Percentiles rank a stretch among this genome's conserved stretches.
phyloP scores from a whole-genome alignment of 257 asterid species.

The Capsicum baccatum region DNA sequence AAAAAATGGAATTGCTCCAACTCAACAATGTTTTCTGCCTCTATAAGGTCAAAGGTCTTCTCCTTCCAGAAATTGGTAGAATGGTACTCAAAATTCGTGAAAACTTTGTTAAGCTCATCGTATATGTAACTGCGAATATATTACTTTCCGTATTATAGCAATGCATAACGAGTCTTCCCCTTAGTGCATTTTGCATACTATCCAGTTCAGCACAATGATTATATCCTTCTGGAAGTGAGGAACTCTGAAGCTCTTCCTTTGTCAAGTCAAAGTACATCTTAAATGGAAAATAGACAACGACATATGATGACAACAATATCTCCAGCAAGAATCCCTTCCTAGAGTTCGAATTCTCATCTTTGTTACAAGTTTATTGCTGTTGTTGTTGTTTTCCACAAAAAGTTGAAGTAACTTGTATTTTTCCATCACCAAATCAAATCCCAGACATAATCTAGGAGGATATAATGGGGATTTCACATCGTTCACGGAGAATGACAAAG shows the following conservation, averaged over 20 bases:
- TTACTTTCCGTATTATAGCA: neutral
- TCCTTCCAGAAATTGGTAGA: neutral
- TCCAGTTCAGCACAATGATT: neutral
- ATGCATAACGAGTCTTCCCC: neutral
- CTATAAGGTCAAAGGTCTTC: too few species aligned
- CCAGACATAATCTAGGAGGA: too few species aligned
- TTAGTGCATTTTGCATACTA: neutral
- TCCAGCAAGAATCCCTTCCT: too few species aligned
- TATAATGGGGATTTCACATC: too few species aligned
- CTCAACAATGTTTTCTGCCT: neutral
- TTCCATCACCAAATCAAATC: too few species aligned
- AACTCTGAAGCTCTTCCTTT: neutral
- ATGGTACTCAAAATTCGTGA: neutral
- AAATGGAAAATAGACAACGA: too few species aligned
- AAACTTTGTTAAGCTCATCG: neutral
- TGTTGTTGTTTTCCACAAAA: too few species aligned
- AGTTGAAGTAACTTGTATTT: too few species aligned
- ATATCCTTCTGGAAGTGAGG: neutral
- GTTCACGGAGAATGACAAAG: too few species aligned
- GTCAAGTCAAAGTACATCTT: neutral
- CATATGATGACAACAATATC: too few species aligned
- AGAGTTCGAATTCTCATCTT: too few species aligned
- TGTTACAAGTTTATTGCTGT: too few species aligned
- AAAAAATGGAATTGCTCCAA: neutral
- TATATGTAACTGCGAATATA: neutral